Evolutionary conservation across 306 rosid species (phyloP), one percentile per base, ranked within the genome.

Genomic region (Comarum palustre): DNA sequence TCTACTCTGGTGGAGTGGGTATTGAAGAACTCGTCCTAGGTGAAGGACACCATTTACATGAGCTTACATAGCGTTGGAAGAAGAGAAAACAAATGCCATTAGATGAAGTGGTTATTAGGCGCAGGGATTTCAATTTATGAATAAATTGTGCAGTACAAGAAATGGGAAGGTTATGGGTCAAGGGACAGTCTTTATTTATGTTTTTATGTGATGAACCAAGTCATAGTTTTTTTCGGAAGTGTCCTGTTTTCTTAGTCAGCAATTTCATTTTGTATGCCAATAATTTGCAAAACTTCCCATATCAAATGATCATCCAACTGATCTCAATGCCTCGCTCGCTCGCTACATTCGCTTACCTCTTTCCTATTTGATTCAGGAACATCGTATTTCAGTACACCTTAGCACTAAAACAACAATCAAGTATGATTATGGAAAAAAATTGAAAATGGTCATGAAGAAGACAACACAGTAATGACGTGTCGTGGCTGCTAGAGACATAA

Each of bases 1-100:
- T 83, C 96, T 66, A 91, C 99, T 46, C 69, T 91, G 45, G 97
- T 91, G n/a, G 97, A 95, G 78, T 95, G 99, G 99, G 93, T 91
- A 78, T 73, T 86, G 87, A 91, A 86, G 78, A 90, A 95, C 52
- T 83, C 94, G 27, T 80, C 92, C 48, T 86, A 84, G 78, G 69
- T 58, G 41, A 38, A 31, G 59, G 24, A 61, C 5, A 4, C 25
- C 14, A 32, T 16, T 24, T 61, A 32, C 25, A 32, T 60, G 66
- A 70, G 42, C 41, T 60, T 66, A 22, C 13, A 19, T n/a, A 24
- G 71, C n/a, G 57, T 38, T 38, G 10, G 41, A 47, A 57, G 46
- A 4, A 19, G 45, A 29, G 17, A 24, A 60, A 61, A 20, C 46
- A 32, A 8, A 29, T 32, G 12, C 3, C 57, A 57, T 43, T 32